Evolutionary conservation across 2,329 filamentous ascomycete species (phyloP), one percentile per base, ranked within the genome.

Genomic region (Epichloe hybrida): DNA sequence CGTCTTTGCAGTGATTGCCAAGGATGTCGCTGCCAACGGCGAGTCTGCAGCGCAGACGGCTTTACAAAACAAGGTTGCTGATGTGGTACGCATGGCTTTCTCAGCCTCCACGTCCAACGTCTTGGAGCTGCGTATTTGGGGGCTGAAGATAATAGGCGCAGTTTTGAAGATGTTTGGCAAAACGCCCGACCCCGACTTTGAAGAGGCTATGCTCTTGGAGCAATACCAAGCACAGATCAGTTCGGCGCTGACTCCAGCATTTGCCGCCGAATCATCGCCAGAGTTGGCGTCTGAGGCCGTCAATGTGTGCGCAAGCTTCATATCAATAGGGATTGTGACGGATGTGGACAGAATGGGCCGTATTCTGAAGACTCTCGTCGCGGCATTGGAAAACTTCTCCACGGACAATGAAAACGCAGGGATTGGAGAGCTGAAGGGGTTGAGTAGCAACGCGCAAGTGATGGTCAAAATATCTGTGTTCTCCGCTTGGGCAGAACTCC

Each of bases 381-480:
- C 84, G 42, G 90, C 90, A 0, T 75, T 98, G 1, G 91, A 97
- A 61, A 95, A 91, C 66, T 95, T 97, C 61, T 88, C 88, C 2
- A 81, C 77, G 44, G 87, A 94, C 55, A 75, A 79, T 1, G 86
- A 94, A 59, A 85, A 84, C 42, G 88, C 86, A 0, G 81, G 88
- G 21, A 97, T 98, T 62, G 93, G 93, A 15, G 94, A 98, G 58
- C 74, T 98, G 5, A 88, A 88, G 66, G 88, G 88, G 0, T 79
- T 98, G 17, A 96, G 90, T 63, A 89, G 91, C 2, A 98, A 98
- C 64, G 91, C 93, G 0, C 87, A 94, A 62, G 88, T 96, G 46
- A 98, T 98, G 93, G 88, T 98, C 50, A 95, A 95, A 67, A 93
- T 97, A 80, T 85, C 93, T 0, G 85, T 98, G 2, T 95, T 95